Base-by-base conservation (phyloP, 805 yeast genomes). In the Candida ulmi region DNA sequence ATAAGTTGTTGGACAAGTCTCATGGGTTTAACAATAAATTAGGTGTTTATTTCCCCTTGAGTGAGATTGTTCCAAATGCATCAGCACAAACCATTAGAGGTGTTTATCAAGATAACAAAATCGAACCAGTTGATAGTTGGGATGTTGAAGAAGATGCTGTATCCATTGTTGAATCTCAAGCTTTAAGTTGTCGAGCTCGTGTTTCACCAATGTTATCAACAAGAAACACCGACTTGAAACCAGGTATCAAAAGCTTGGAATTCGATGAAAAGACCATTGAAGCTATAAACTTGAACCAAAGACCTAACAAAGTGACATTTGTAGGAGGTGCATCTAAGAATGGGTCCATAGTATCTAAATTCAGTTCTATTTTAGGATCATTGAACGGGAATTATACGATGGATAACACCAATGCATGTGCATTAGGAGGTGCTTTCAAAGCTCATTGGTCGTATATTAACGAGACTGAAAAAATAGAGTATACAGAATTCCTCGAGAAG, bases 281-380 rank as follows among this genome's bases (percentile, higher is more conserved):
- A 39, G 18, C 37, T 33, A 15, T 37, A 38, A 38, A 37, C 16
- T 46, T 55, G n/a, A 51, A 55, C 16, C 67, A 66, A 30, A 64
- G 66, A 42, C 96, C 96, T 7, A 72, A 78, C 39, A 77, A 77
- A 44, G 77, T 83, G 8, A 85, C 76, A 55, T 88, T 75, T 54
- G 97, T 88, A 31, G 97, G 96, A 8, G 96, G 96, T 12, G 88
- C 88, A 0, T 80, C 93, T 4, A 76, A 76, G 35, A 88, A 90
- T 57, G 46, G 56, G 17, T 74, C 87, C 21, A 82, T 88, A 38
- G 79, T 88, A 25, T 59, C 63, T 17, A 81, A 76, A 47, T 82
- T 85, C 67, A 78, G 88, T 11, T 66, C 80, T 11, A 78, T 88
- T 8, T 60, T 88, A 27, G 90, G 88, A 5, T 54, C 64, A 18